phyloP scores from a whole-genome alignment of 1,284 basidiomycete genomes.

The Cutaneotrichosporon dermatis region DNA sequence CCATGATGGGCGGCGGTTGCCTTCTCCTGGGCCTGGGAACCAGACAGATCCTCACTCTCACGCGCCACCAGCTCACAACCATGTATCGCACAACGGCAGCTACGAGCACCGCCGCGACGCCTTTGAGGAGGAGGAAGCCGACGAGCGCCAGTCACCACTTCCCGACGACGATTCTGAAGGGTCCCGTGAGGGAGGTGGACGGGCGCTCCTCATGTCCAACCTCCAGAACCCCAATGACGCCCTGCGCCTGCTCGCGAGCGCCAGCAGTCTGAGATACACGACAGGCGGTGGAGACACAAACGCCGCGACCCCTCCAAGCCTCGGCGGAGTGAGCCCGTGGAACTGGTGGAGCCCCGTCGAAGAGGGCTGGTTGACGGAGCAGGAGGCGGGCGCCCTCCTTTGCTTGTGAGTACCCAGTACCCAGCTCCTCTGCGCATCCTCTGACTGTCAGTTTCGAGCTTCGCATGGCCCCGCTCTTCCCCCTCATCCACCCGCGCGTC shows the following conservation, averaged over 20 bases:
- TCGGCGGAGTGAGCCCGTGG: neutral
- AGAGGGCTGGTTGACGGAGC: constrained; percentile 7
- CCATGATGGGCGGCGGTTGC: too few relatives aligned
- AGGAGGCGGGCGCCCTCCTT: constrained; percentile 9
- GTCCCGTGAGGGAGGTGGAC: neutral
- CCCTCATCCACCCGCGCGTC: constrained; percentile 8
- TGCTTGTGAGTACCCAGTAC: constrained; percentile 5
- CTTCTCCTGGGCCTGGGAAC: too few relatives aligned
- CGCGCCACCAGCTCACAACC: too few relatives aligned
- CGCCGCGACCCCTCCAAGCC: neutral
- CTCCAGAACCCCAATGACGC: constrained; percentile 19
- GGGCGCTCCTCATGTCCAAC: constrained; percentile 8
- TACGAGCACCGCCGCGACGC: neutral
- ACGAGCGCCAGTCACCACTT: neutral
- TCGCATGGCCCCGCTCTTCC: constrained; percentile 17
- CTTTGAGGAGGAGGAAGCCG: neutral
- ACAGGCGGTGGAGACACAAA: neutral
- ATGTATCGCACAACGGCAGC: too few relatives aligned
- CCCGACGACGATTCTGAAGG: neutral
- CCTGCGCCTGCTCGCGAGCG: constrained; percentile 13
- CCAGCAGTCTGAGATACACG: constrained; percentile 5
- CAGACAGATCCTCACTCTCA: too few relatives aligned
- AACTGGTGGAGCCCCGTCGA: constrained; percentile 3
- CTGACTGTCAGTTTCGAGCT: constrained; percentile 13
- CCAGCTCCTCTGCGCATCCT: too few relatives aligned